Evolutionary conservation across 495 filamentous ascomycete genomes (phyloP), one percentile per base, ranked within the genome.

Genomic region (Tuber microsphaerosporum): DNA sequence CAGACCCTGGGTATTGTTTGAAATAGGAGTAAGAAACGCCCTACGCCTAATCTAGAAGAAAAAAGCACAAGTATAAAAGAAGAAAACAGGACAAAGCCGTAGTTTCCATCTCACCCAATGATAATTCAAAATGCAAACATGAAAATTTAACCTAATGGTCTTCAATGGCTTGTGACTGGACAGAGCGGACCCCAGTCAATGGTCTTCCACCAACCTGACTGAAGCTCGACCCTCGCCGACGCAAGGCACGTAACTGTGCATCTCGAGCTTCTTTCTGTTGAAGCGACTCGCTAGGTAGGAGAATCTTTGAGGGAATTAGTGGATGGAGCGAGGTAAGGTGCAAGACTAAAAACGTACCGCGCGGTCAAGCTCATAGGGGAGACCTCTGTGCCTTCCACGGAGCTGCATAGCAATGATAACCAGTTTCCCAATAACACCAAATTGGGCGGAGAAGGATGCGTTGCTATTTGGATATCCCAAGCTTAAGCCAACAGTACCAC

Each of bases 341-440:
- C 12, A 37, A 12, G 12, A 42, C 19, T 17, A 12, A 20, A 56
- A 26, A 71, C 75, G 44, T 76, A 77, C 75, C 37, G 95, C 95
- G 2, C 94, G 91, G 80, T 99, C 95, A 0, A 99, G 89, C 14
- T 93, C 90, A 82, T 97, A 97, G 0, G 94, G 94, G 0, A 99
- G 85, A 43, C 95, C 94, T 85, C 94, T 92, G 83, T 97, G 95
- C 1, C 94, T 88, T 37, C 94, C 94, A 81, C 94, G 92, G 61
- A 97, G 88, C 85, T 96, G 91, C 93, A 97, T 97, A 42, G 93
- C 92, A 65, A 97, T 91, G 76, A 99, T 91, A 61, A 97, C 90
- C 42, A 99, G 88, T 80, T 97, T 97, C n/a, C 91, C 92, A 16
- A 97, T 82, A 6, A 90, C 87, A 9, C 86, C 87, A 82, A 99